Percentiles rank a stretch among this genome's conserved stretches.
These are phyloP conservation scores for Alternaria incomplexa DNA, from an alignment of 2,329 filamentous ascomycete genomes.

Conservation along the genomic window DNA sequence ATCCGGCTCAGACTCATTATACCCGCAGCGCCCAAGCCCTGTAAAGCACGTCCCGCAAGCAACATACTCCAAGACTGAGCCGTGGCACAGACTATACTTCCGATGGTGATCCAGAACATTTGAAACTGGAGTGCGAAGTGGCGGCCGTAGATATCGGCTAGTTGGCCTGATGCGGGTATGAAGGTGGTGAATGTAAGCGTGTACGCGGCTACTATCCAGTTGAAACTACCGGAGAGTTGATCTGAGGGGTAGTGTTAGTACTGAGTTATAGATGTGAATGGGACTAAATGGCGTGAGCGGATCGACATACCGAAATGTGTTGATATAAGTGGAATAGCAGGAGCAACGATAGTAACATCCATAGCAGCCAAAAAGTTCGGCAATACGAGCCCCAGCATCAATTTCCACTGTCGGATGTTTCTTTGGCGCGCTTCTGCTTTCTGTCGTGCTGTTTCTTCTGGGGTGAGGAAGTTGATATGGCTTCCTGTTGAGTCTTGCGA, in stretches of 20 bases:
- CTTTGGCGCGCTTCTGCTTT: conserved; percentile 19
- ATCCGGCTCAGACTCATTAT: conserved; percentile 66
- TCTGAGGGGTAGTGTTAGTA: conserved; percentile 35
- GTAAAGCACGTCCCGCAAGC: conserved; percentile 67
- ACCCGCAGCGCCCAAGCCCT: conserved; percentile 67
- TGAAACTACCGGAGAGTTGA: conserved; percentile 60
- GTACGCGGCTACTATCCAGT: conserved; percentile 72
- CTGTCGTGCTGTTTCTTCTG: conserved; percentile 16
- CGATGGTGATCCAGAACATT: conserved; percentile 60
- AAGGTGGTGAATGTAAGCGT: conserved; percentile 71
- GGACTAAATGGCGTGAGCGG: not conserved
- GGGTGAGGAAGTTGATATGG: conserved; percentile 16
- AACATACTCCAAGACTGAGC: conserved; percentile 65
- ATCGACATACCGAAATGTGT: conserved; percentile 64
- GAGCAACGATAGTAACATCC: conserved; percentile 69
- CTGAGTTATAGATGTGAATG: no score
- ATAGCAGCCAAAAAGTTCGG: conserved; percentile 68
- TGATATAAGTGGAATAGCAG: conserved; percentile 67
- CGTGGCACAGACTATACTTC: conserved; percentile 67
- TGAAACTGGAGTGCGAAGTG: conserved; percentile 64
- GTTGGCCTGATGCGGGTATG: conserved; percentile 69
- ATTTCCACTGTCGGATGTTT: conserved; percentile 62
- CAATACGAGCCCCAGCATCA: conserved; percentile 64
- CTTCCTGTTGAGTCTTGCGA: not conserved
- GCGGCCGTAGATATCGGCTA: conserved; percentile 69